Conservation (phyloP, 352 stramenopile species). For the Pythium apleroticum region DNA sequence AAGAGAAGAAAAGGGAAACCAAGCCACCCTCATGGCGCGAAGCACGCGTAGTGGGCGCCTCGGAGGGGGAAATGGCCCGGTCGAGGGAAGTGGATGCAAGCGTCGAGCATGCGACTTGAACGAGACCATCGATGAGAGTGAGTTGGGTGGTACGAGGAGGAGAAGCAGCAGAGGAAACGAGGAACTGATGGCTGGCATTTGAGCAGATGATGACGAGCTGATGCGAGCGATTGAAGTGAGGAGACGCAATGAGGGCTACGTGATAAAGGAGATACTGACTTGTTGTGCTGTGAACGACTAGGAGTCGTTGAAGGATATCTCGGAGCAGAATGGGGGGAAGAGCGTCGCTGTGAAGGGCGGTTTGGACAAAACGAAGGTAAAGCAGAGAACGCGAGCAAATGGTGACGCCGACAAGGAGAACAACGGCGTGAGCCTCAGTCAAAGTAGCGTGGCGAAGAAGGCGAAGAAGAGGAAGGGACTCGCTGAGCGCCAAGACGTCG, state of each 20-base stretch:
- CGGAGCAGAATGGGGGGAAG: not conserved
- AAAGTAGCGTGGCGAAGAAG: not conserved
- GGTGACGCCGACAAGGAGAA: slow-evolving; percentile 19
- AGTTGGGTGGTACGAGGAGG: not conserved
- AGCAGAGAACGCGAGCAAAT: slow-evolving; percentile 1
- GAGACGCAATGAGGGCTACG: not conserved
- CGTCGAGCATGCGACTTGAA: slow-evolving; percentile 19
- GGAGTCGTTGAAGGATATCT: slow-evolving; percentile 3
- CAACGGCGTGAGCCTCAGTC: not conserved
- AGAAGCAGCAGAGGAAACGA: not conserved
- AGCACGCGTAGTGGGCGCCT: not conserved
- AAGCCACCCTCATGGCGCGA: not conserved
- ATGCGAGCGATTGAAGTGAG: slow-evolving; percentile 1
- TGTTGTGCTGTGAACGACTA: not conserved
- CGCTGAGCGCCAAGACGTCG: not conserved
- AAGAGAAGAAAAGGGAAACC: not conserved
- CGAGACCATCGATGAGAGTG: slow-evolving; percentile 26
- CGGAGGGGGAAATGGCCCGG: not conserved
- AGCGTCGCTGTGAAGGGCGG: not conserved
- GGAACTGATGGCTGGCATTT: not conserved
- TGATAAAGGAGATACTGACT: not conserved
- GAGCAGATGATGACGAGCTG: slow-evolving; percentile 16
- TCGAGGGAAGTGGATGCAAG: not conserved
- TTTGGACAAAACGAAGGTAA: too few species aligned
- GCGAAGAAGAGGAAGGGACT: not conserved